Conservation (phyloP, 2,329 filamentous ascomycete species). For the Fusarium acutatum region DNA sequence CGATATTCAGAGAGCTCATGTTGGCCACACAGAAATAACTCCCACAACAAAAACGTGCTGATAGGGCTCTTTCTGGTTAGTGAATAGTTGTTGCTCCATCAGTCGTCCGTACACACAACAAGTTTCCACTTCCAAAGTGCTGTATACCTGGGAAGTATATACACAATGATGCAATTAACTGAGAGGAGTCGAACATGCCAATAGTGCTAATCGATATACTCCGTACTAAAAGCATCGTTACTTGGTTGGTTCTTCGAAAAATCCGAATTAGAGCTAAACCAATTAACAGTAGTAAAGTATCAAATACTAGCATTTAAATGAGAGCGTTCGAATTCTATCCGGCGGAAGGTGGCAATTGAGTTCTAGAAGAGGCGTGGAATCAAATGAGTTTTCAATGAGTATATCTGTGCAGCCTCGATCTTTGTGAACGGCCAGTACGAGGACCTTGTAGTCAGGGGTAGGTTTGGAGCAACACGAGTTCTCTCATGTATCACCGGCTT, state of each 20-base stretch:
- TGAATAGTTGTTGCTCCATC: background rate
- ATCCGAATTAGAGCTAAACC: background rate
- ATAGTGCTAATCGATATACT: background rate
- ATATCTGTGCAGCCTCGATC: background rate
- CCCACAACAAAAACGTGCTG: too few species aligned
- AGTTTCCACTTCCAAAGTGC: background rate
- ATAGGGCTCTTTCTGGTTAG: background rate
- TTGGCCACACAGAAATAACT: background rate
- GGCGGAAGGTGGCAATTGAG: background rate
- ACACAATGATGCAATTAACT: background rate
- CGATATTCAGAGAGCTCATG: background rate
- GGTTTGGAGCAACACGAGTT: background rate
- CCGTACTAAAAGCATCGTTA: too few species aligned
- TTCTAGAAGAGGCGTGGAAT: background rate
- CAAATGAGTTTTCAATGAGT: background rate
- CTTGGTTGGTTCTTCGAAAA: background rate
- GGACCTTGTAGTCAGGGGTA: background rate
- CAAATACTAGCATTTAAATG: background rate
- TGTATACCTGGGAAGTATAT: background rate
- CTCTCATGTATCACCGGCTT: background rate
- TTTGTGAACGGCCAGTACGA: background rate
- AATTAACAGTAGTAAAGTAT: background rate
- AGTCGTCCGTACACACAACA: background rate
- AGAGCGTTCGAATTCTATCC: too few species aligned
- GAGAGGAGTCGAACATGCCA: background rate